phyloP scores from a whole-genome alignment of 1,139 yeast species.

The Pichia sorboxylosa region DNA sequence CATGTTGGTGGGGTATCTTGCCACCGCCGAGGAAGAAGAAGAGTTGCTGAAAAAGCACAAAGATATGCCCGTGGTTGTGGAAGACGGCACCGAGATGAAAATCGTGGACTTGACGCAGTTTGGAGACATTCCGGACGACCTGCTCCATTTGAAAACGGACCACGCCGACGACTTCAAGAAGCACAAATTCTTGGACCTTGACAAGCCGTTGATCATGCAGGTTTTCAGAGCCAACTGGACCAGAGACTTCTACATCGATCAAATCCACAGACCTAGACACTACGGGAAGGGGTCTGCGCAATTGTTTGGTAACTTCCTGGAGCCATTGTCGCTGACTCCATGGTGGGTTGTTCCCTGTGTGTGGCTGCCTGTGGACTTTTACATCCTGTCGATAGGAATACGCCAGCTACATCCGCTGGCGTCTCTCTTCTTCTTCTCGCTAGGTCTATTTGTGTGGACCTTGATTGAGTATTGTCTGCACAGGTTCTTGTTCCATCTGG shows the following conservation, averaged over 20 bases:
- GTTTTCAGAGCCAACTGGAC: conserved; percentile 62
- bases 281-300: conserved; percentile 89
- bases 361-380: conserved; percentile 78
- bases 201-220: conserved; percentile 70
- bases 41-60: conserved; percentile 32
- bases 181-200: conserved; percentile 79
- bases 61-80: conserved; percentile 20
- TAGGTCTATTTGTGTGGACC: conserved; percentile 87
- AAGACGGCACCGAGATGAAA: conserved; percentile 13
- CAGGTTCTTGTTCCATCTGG: conserved; percentile 88
- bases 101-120: conserved; percentile 39
- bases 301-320: conserved; percentile 61
- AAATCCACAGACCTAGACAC: conserved; percentile 95
- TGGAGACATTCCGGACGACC: conserved; percentile 61
- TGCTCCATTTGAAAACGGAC: conserved; percentile 70
- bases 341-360: conserved; percentile 78
- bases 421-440: conserved; percentile 30
- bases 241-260: conserved; percentile 86
- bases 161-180: conserved; percentile 54
- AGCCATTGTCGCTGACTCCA: conserved; percentile 58
- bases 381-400: conserved; percentile 31
- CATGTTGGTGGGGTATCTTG: conserved; percentile 47
- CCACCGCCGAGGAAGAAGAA: conserved; percentile 49
- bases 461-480: conserved; percentile 78
- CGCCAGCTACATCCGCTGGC: conserved; percentile 25